Evolutionary conservation across 1,284 basidiomycete species (phyloP).

Genomic region (Sanghuangporus weigelae): DNA sequence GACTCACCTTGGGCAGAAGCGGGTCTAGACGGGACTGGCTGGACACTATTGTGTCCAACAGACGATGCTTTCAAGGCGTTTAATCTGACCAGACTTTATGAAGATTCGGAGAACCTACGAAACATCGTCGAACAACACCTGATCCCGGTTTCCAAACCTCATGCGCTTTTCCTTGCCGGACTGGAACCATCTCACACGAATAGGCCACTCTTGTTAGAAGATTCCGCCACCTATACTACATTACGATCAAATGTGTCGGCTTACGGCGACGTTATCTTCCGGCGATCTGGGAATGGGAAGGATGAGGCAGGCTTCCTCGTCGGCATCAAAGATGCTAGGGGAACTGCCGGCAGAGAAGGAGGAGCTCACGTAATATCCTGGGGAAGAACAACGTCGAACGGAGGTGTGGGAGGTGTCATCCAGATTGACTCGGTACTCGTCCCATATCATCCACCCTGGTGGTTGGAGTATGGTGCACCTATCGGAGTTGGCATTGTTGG

Average conservation of each 20-base stretch:
- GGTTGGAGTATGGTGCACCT: conserved; percentile 64
- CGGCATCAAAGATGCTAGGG: conserved; percentile 88
- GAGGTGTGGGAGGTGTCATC: conserved; percentile 79
- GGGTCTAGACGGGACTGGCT: conserved; percentile 46
- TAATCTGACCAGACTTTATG: conserved; percentile 78
- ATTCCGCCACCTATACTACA: conserved; percentile 71
- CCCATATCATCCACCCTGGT: conserved; percentile 86
- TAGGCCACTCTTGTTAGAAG: conserved; percentile 65
- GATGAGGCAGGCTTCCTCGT: conserved; percentile 52
- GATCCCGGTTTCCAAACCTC: conserved; percentile 49
- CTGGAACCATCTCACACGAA: conserved; percentile 51
- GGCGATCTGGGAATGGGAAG: conserved; percentile 39
- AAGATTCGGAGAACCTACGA: conserved; percentile 54
- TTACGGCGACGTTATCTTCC: conserved; percentile 82
- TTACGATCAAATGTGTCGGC: conserved; percentile 55
- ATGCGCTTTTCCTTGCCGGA: conserved; percentile 21
- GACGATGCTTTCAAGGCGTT: conserved; percentile 90
- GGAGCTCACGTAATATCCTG: conserved; percentile 76
- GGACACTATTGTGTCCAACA: conserved; percentile 86
- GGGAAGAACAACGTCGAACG: conserved; percentile 74
- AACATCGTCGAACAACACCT: conserved; percentile 86
- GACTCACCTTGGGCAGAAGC: conserved; percentile 53
- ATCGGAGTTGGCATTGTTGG: conserved; percentile 52
- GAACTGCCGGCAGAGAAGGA: conserved; percentile 63
- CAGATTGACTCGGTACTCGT: conserved; percentile 79